phyloP scores from a whole-genome alignment of 306 rosid species.

The Luffa acutangula region DNA sequence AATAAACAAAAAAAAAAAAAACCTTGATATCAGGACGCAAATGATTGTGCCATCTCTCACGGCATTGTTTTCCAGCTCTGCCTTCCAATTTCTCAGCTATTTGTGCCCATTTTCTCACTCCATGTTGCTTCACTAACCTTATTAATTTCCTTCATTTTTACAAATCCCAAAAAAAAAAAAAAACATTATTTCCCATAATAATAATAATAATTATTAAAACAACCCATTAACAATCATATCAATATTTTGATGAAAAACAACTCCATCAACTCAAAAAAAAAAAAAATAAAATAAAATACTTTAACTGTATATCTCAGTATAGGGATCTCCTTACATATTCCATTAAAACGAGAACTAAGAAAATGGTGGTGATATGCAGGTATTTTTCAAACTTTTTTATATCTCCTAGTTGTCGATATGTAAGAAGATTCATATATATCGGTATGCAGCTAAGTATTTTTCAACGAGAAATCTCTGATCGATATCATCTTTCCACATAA shows the following conservation, averaged over 20 bases:
- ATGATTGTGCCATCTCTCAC: conserved; percentile 98
- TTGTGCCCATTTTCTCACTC: conserved; percentile 77
- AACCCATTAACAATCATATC: not conserved
- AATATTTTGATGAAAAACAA: not conserved
- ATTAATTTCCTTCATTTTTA: conserved; percentile 35
- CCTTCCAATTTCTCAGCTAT: conserved; percentile 66
- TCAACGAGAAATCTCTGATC: too few species aligned
- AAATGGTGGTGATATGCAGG: too few species aligned
- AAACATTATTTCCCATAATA: not conserved
- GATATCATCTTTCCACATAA: not conserved
- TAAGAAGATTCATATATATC: too few species aligned
- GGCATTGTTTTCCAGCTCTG: conserved; percentile 86
- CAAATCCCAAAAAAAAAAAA: not conserved
- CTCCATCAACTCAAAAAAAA: too few species aligned
- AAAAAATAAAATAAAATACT: too few species aligned
- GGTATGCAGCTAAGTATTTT: too few species aligned
- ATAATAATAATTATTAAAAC: not conserved
- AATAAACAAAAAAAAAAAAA: not conserved
- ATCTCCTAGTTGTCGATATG: too few species aligned
- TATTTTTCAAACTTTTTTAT: too few species aligned
- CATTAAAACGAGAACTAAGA: too few species aligned
- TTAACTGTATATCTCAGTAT: too few species aligned
- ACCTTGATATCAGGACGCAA: conserved; percentile 94
- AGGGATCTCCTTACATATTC: not conserved
- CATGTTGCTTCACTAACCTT: conserved; percentile 67